A percentile compares a stretch with the other conserved stretches of the same genome.
Evolutionary conservation across 805 yeast genomes (phyloP).

Genomic region (Cyberlindnera euphorbiae): DNA sequence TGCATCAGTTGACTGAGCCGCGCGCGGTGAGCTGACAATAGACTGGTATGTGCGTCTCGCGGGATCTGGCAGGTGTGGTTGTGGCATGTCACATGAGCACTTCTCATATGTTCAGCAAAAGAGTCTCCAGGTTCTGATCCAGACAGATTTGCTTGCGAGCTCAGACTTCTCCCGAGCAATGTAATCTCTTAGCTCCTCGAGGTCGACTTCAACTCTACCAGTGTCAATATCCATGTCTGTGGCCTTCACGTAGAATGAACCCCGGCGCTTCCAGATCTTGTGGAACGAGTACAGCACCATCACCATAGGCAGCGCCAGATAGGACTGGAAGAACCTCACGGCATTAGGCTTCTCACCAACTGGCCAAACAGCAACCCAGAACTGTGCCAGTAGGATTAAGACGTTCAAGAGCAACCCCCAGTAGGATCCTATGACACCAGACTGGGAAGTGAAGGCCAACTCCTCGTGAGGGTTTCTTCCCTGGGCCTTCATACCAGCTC

Average conservation of each 20-base stretch:
- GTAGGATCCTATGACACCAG: constrained; percentile 63
- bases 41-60: no score
- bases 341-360: constrained; percentile 28
- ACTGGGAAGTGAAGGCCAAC: constrained; percentile 59
- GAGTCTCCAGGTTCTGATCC: no score
- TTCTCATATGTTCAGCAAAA: no score
- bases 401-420: constrained; percentile 55
- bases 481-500: constrained; percentile 50
- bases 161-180: constrained; percentile 49
- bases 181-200: constrained; percentile 52
- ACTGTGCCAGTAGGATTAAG: constrained; percentile 61
- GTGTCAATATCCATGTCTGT: constrained; percentile 54
- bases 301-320: constrained; percentile 38
- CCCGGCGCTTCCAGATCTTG: constrained; percentile 39
- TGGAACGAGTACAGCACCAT: constrained; percentile 34
- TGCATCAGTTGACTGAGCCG: no score
- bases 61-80: no score
- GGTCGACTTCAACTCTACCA: constrained; percentile 57
- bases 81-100: no score
- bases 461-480: constrained; percentile 66
- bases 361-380: constrained; percentile 17
- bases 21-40: no score
- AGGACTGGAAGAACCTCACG: constrained; percentile 32
- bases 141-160: constrained; percentile 40
- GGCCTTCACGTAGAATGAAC: constrained; percentile 35